Percentiles rank a stretch among this genome's conserved stretches.
Conservation (phyloP, 257 asterid genomes). For the Linderniella brevidens region DNA sequence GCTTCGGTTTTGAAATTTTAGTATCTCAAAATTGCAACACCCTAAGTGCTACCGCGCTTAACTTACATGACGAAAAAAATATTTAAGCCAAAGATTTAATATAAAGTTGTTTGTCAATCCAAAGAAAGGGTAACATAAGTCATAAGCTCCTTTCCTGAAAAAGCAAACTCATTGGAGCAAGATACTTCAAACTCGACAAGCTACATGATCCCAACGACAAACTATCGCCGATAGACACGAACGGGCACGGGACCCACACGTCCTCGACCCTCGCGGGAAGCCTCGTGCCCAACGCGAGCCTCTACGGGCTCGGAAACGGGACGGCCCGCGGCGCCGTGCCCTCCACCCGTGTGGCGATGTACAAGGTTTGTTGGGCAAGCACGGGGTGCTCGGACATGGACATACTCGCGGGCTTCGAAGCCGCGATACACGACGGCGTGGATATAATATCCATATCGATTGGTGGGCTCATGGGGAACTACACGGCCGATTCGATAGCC, state of each 20-base stretch:
- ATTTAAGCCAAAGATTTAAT: no score
- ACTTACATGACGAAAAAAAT: no score
- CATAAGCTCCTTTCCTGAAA: no score
- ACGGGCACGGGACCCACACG: constrained; percentile 96
- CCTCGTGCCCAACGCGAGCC: constrained; percentile 39
- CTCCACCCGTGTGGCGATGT: constrained; percentile 69
- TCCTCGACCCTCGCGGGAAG: constrained; percentile 77
- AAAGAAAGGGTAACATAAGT: no score
- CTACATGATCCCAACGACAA: constrained; percentile 33
- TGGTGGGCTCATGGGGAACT: constrained; percentile 45
- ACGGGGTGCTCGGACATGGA: constrained; percentile 72
- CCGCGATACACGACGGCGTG: constrained; percentile 80
- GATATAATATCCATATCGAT: constrained; percentile 74
- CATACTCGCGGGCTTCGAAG: constrained; percentile 81
- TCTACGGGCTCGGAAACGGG: constrained; percentile 63
- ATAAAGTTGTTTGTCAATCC: no score
- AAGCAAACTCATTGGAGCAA: constrained; percentile 91
- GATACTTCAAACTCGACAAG: constrained; percentile 65
- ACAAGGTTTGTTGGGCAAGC: constrained; percentile 72
- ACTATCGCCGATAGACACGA: constrained; percentile 56
- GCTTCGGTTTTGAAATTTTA: no score
- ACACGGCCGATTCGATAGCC: constrained; percentile 52
- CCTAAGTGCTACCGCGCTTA: no score
- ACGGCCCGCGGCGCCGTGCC: constrained; percentile 92
- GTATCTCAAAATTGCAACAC: no score